Conservation (phyloP, 495 filamentous ascomycete genomes). For the Xylaria grammica region DNA sequence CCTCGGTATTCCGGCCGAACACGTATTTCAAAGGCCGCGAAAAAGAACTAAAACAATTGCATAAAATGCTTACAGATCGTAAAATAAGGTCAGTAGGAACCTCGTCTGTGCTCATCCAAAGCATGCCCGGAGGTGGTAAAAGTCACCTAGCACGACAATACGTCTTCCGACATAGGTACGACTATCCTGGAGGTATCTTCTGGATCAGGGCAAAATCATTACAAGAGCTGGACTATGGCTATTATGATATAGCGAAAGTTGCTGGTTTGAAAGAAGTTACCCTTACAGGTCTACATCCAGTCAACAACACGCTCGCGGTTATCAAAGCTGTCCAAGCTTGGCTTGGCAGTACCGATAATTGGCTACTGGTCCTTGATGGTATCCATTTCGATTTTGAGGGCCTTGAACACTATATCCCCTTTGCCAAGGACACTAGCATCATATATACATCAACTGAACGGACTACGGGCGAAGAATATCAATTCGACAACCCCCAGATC, state of each 20-base stretch:
- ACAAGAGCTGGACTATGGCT: constrained; percentile 68
- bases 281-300: constrained; percentile 37
- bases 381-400: constrained; percentile 69
- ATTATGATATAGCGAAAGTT: constrained; percentile 75
- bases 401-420: constrained; percentile 71
- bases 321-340: constrained; percentile 68
- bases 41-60: constrained; percentile 69
- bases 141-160: constrained; percentile 84
- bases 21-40: constrained; percentile 76
- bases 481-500: constrained; percentile 75
- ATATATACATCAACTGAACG: constrained; percentile 79
- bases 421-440: constrained; percentile 68
- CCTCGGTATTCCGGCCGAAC: constrained; percentile 78
- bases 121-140: constrained; percentile 80
- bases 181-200: constrained; percentile 78
- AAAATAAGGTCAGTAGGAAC: constrained; percentile 66
- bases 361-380: constrained; percentile 80
- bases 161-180: constrained; percentile 67
- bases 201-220: constrained; percentile 76
- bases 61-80: constrained; percentile 68
- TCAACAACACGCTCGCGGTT: constrained; percentile 57
- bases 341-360: constrained; percentile 71
- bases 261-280: constrained; percentile 58
- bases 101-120: constrained; percentile 71
- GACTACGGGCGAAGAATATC: constrained; percentile 68